phyloP scores from a whole-genome alignment of 1,139 yeast genomes.

The Candida tropicalis region DNA sequence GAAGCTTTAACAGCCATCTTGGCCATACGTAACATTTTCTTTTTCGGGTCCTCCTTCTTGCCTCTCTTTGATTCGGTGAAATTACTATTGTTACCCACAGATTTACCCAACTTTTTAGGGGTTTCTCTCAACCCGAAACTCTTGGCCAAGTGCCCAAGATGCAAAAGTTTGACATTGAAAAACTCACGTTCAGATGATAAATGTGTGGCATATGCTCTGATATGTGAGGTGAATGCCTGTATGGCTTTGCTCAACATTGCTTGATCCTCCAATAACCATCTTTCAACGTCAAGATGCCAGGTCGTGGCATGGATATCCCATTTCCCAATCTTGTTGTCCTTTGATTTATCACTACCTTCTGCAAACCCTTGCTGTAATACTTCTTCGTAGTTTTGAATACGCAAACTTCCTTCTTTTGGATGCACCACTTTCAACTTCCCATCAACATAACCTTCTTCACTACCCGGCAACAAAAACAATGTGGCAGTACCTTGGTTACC shows the following conservation, averaged over 20 bases:
- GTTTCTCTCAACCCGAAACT: conserved; percentile 93
- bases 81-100: conserved; percentile 27
- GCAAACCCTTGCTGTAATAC: conserved; percentile 64
- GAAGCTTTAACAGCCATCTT: conserved; percentile 63
- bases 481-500: conserved; percentile 68
- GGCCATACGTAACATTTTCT: conserved; percentile 80
- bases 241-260: conserved; percentile 62
- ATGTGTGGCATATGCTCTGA: conserved; percentile 97
- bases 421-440: conserved; percentile 54
- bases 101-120: conserved; percentile 72
- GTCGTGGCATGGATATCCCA: conserved; percentile 98
- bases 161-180: conserved; percentile 80
- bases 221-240: conserved; percentile 83
- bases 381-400: conserved; percentile 52
- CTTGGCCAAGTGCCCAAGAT: conserved; percentile 94
- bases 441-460: conserved; percentile 81
- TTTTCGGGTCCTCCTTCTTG: conserved; percentile 63
- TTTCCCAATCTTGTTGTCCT: conserved; percentile 40
- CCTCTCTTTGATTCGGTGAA: conserved; percentile 26
- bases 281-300: conserved; percentile 88
- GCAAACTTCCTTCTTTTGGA: conserved; percentile 51
- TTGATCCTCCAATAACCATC: conserved; percentile 78
- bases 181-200: conserved; percentile 72
- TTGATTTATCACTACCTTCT: conserved; percentile 23
- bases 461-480: conserved; percentile 81